phyloP scores from a whole-genome alignment of 106 monocot species.

The Narthecium ossifragum region DNA sequence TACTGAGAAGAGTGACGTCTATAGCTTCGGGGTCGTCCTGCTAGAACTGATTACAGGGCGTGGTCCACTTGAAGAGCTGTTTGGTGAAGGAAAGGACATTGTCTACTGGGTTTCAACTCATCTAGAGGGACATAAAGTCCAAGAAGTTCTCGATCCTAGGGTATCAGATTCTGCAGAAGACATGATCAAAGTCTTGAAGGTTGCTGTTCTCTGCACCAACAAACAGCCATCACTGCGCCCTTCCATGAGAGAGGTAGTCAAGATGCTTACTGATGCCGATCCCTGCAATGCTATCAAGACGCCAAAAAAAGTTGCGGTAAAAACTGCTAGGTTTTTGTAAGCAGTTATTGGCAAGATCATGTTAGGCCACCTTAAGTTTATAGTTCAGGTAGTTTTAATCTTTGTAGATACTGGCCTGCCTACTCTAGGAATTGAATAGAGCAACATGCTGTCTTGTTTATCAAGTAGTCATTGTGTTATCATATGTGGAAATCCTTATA shows the following conservation, averaged over 20 bases:
- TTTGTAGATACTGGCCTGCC: too few species aligned
- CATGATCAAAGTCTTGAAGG: constrained; percentile 55
- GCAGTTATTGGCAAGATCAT: not conserved
- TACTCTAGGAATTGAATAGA: too few species aligned
- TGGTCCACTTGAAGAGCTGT: constrained; percentile 33
- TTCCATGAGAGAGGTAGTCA: constrained; percentile 81
- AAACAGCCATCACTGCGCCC: constrained; percentile 57
- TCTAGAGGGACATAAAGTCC: constrained; percentile 13
- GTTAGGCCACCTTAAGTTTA: too few species aligned
- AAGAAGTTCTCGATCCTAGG: constrained; percentile 41
- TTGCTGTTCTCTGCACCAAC: constrained; percentile 70
- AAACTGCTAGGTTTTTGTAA: not conserved
- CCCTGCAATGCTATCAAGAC: not conserved
- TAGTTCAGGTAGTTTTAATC: too few species aligned
- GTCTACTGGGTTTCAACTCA: constrained; percentile 67
- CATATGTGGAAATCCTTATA: too few species aligned
- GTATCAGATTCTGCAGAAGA: constrained; percentile 25
- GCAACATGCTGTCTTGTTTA: too few species aligned
- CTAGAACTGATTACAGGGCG: constrained; percentile 75
- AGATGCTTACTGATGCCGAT: constrained; percentile 63
- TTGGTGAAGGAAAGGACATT: constrained; percentile 76
- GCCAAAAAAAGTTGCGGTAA: not conserved
- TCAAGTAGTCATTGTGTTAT: too few species aligned
- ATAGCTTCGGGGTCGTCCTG: constrained; percentile 81
- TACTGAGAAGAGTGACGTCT: constrained; percentile 79